phyloP scores from a whole-genome alignment of 1,284 basidiomycete species.

The Trichosporon sp. region DNA sequence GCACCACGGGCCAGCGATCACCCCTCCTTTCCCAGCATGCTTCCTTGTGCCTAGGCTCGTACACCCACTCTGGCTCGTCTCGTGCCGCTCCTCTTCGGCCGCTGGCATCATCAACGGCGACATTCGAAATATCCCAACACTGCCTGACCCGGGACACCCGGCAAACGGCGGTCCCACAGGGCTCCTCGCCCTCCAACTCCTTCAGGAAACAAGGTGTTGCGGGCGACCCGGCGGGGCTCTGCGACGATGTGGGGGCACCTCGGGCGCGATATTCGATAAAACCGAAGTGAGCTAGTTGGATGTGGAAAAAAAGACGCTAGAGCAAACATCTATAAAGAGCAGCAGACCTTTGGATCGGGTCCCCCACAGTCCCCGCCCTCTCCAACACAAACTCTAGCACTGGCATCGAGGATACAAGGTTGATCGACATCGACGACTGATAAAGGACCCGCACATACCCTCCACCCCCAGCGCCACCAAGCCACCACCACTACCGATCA shows the following conservation, averaged over 20 bases:
- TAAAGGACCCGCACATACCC: neutral
- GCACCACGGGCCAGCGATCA: neutral
- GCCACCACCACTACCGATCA: neutral
- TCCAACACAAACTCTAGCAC: neutral
- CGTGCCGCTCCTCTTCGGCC: neutral
- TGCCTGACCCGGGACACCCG: neutral
- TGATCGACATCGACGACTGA: neutral
- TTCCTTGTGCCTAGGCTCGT: neutral
- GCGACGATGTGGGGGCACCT: neutral
- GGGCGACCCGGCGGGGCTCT: constrained; percentile 1
- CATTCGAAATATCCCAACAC: neutral
- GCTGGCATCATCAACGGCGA: neutral
- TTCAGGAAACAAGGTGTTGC: neutral
- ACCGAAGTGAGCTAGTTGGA: neutral
- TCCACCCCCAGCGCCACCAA: neutral
- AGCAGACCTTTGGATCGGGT: neutral
- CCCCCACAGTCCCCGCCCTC: neutral
- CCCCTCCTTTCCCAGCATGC: neutral
- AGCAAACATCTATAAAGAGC: neutral
- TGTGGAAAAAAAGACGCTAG: neutral
- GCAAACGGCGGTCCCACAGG: constrained; percentile 1
- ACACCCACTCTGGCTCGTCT: neutral
- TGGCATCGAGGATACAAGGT: neutral
- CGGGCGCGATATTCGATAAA: neutral
- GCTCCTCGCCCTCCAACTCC: neutral